Percentiles rank a stretch among this genome's conserved stretches.
phyloP scores from a whole-genome alignment of 352 stramenopile species.

The Phytophthora fragariaefolia region DNA sequence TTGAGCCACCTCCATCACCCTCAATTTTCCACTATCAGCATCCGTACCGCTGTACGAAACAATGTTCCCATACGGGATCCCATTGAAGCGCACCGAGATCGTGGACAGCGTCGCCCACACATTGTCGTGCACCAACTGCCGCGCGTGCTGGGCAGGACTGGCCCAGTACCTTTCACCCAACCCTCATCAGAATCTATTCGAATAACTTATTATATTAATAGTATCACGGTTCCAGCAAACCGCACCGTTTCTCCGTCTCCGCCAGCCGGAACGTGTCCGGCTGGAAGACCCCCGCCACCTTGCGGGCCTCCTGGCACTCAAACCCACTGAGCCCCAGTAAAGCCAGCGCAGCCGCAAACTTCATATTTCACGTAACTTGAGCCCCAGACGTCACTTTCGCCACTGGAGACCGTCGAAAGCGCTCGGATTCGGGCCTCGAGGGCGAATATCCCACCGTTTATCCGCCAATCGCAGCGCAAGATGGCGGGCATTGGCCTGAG shows the following conservation, averaged over 20 bases:
- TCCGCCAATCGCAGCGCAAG: constrained; percentile 24
- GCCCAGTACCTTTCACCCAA: constrained; percentile 23
- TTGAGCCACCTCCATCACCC: not conserved
- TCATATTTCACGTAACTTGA: constrained; percentile 29
- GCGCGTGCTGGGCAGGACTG: constrained; percentile 51
- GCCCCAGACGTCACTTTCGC: constrained; percentile 27
- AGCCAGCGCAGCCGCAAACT: constrained; percentile 12
- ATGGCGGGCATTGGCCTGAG: constrained; percentile 40
- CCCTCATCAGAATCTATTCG: not conserved
- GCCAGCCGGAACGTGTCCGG: constrained; percentile 29
- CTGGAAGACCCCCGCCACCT: constrained; percentile 16
- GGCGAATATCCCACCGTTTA: no score
- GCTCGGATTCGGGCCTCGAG: no score
- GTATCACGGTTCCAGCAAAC: no score
- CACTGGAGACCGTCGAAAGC: constrained; percentile 7
- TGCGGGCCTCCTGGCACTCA: constrained; percentile 11
- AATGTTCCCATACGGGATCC: constrained; percentile 57
- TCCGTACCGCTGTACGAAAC: constrained; percentile 74
- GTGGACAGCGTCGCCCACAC: constrained; percentile 72
- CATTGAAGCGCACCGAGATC: constrained; percentile 62
- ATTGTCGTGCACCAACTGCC: constrained; percentile 71
- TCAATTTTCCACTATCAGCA: not conserved
- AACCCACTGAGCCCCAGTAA: constrained; percentile 17
- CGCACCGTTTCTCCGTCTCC: constrained; percentile 16
- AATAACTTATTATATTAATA: no score